These are phyloP conservation scores for Xylaria hypoxylon DNA, from an alignment of 2,329 filamentous ascomycete species.

Conservation along the genomic window DNA sequence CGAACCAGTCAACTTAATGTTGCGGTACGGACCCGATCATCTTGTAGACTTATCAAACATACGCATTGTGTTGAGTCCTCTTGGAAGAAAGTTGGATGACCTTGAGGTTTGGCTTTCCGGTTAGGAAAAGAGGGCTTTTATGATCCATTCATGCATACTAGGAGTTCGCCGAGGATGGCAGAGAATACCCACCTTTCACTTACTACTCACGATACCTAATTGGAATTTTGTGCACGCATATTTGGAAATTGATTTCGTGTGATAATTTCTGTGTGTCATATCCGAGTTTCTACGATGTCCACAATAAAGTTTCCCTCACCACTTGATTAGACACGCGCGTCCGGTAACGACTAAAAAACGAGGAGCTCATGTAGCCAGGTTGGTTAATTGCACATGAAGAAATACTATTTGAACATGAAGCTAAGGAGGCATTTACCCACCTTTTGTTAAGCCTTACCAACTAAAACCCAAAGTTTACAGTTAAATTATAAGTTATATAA, in stretches of 20 bases:
- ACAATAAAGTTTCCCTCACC: not conserved
- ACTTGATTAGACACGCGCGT: not conserved
- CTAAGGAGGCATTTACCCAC: too few relatives aligned
- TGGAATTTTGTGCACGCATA: constrained; percentile 9
- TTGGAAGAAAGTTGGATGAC: not conserved
- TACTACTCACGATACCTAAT: constrained; percentile 35
- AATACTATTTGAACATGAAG: too few relatives aligned
- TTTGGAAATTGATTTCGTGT: not conserved
- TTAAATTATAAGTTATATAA: too few relatives aligned
- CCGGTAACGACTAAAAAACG: not conserved
- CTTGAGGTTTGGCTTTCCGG: constrained; percentile 3
- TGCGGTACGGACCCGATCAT: not conserved
- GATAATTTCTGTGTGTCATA: not conserved
- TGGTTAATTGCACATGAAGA: too few relatives aligned
- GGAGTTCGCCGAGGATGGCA: constrained; percentile 25
- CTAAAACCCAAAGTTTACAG: too few relatives aligned
- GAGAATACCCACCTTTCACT: constrained; percentile 36
- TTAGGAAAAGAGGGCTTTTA: constrained; percentile 19
- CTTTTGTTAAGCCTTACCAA: too few relatives aligned
- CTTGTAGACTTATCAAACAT: constrained; percentile 15
- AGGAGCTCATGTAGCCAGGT: not conserved
- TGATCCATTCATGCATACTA: constrained; percentile 31
- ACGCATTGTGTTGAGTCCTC: constrained; percentile 2
- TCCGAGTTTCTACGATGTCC: not conserved
- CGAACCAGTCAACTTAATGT: not conserved